Evolutionary conservation across 805 yeast genomes (phyloP), one percentile per base, ranked within the genome.

Genomic region (Candida sanyiensis): DNA sequence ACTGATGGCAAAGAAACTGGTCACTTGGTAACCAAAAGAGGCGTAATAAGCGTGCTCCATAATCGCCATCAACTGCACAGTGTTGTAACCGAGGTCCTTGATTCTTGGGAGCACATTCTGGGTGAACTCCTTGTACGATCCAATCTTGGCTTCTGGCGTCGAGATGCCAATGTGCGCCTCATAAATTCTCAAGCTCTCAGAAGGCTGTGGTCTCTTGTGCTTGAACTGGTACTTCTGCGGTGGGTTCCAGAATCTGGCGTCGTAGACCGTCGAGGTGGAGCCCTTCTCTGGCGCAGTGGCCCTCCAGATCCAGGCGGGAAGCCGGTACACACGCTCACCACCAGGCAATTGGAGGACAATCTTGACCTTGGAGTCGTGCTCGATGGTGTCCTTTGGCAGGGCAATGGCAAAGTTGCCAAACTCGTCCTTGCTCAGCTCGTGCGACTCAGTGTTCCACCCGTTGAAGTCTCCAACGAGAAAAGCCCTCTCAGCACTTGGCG

Each of bases 11-110:
- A 84, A 90, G 58, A 90, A 93, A 43, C 82, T 84, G 17, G 97
- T 89, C 20, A 90, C 80, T 61, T 90, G 98, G 59, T 90, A 90
- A n/a, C 98, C 98, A 59, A 90, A 90, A 2, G 96, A 86, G 1
- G 97, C 98, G 59, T 90, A 90, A 59, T 90, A 90, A 2, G 98
- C 97, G 59, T 90, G 98, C 62, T 90, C 98, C 98, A 90, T 90
- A 31, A 90, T 74, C 0, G 98, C 97, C 98, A 90, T 90, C 56
- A 90, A 70, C 63, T 90, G 98, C 51, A 90, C 83, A 5, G 95
- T 80, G 60, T 93, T 87, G 61, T 90, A 90, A 26, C 97, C 97
- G 43, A 89, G 70, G 46, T 81, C 75, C 50, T 77, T 78, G 49
- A 90, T 85, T 32, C 81, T 70, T n/a, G 97, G 97, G 45, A 90